These are phyloP conservation scores for Artemisia tridentata DNA, from an alignment of 129 eudicot species.

Conservation along the genomic window DNA sequence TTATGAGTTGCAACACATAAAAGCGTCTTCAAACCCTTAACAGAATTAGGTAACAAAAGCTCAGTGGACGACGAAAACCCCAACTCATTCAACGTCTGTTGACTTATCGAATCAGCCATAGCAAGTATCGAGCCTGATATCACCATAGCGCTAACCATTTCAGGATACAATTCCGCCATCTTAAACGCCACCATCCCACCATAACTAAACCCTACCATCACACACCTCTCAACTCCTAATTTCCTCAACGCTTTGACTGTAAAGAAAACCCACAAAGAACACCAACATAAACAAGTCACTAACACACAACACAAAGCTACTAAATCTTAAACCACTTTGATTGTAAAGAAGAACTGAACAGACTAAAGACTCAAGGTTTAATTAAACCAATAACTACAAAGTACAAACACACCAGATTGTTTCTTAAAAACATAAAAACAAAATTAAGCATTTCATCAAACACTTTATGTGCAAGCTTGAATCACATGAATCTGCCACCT, in stretches of 20 bases:
- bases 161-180: slow-evolving; percentile 76
- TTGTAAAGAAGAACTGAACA: too few species aligned
- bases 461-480: too few species aligned
- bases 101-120: slow-evolving; percentile 76
- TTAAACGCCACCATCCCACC: slow-evolving; percentile 96
- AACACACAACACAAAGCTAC: too few species aligned
- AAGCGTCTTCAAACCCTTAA: slow-evolving; percentile 69
- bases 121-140: slow-evolving; percentile 78
- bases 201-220: slow-evolving; percentile 86
- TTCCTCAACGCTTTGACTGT: slow-evolving; percentile 53
- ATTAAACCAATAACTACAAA: too few species aligned
- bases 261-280: too few species aligned
- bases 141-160: slow-evolving; percentile 61
- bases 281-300: too few species aligned
- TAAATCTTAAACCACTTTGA: too few species aligned
- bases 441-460: too few species aligned
- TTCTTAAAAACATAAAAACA: too few species aligned
- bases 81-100: slow-evolving; percentile 41
- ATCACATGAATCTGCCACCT: too few species aligned
- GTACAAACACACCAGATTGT: too few species aligned
- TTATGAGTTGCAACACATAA: slow-evolving; percentile 65
- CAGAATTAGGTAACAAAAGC: slow-evolving; percentile 78
- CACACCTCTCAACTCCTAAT: slow-evolving; percentile 62
- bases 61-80: slow-evolving; percentile 81
- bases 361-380: too few species aligned